Evolutionary conservation across 345 rosid species (phyloP).

Genomic region (Eucalyptus cloeziana): DNA sequence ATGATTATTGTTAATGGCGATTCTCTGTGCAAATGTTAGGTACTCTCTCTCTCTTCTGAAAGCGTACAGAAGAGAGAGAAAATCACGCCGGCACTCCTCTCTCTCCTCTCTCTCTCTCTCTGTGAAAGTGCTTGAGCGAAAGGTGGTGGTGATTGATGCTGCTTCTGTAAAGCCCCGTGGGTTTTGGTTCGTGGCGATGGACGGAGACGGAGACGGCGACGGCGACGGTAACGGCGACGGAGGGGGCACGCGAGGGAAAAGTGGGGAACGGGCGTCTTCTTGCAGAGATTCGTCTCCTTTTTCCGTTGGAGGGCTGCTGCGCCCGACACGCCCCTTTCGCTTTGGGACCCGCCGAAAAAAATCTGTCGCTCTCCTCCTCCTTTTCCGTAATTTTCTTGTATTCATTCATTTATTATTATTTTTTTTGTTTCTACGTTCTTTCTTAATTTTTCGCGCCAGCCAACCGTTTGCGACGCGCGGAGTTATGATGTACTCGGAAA

Average conservation of each 20-base stretch:
- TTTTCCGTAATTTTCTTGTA: not conserved
- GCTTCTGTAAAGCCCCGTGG: not conserved
- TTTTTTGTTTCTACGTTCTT: not conserved
- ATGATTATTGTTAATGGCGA: not conserved
- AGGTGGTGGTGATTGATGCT: not conserved
- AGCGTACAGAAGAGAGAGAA: not conserved
- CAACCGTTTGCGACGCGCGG: not conserved
- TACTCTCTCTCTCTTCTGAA: not conserved
- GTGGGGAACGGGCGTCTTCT: not conserved
- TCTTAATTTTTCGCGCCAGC: not conserved
- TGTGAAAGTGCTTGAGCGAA: not conserved
- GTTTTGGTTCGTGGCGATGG: not conserved
- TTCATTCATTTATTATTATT: no score
- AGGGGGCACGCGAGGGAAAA: not conserved
- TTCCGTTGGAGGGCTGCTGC: not conserved
- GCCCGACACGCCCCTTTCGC: conserved; percentile 10
- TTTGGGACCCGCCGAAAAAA: conserved; percentile 1
- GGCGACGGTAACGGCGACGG: not conserved
- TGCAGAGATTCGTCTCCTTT: not conserved
- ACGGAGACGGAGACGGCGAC: not conserved
- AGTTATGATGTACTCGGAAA: not conserved
- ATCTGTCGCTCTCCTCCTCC: not conserved
- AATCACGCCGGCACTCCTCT: not conserved
- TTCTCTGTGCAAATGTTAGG: not conserved
- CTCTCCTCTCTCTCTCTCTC: not conserved